Evolutionary conservation across 495 filamentous ascomycete genomes (phyloP).

Genomic region (Penicillium riverlandense): DNA sequence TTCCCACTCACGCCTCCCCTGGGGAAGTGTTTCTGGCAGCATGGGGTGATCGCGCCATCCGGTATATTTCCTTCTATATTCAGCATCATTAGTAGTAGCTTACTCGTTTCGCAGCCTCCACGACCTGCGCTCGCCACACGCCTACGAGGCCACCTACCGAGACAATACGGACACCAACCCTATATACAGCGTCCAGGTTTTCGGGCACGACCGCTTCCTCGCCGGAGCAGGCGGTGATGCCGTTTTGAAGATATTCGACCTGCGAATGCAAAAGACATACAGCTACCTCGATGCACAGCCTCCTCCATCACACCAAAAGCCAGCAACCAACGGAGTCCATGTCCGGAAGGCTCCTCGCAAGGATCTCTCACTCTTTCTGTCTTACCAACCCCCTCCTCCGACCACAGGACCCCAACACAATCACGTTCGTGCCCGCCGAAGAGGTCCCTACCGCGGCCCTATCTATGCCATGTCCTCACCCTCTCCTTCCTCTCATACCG

Average conservation of each 20-base stretch:
- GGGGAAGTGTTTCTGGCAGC: slow-evolving; percentile 55
- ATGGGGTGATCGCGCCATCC: slow-evolving; percentile 51
- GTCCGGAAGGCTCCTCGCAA: slow-evolving; percentile 12
- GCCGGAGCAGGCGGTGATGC: slow-evolving; percentile 50
- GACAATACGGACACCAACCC: slow-evolving; percentile 50
- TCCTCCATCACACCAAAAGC: neutral
- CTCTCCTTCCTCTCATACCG: slow-evolving; percentile 43
- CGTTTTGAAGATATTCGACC: slow-evolving; percentile 58
- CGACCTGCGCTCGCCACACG: slow-evolving; percentile 50
- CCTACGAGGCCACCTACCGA: slow-evolving; percentile 40
- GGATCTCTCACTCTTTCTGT: slow-evolving; percentile 36
- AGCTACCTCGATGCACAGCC: slow-evolving; percentile 25
- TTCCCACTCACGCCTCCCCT: slow-evolving; percentile 27
- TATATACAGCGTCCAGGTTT: slow-evolving; percentile 52
- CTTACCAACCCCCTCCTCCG: slow-evolving; percentile 12
- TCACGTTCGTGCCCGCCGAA: slow-evolving; percentile 5
- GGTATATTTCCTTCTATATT: slow-evolving; percentile 22
- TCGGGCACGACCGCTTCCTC: slow-evolving; percentile 50
- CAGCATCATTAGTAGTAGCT: too few relatives aligned
- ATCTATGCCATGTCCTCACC: slow-evolving; percentile 55
- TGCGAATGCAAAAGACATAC: slow-evolving; percentile 49
- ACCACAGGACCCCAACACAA: slow-evolving; percentile 1
- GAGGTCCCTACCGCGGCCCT: slow-evolving; percentile 31
- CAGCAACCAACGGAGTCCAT: neutral
- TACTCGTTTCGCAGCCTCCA: slow-evolving; percentile 43